A percentile compares a stretch with the other conserved stretches of the same genome.
phyloP scores from a whole-genome alignment of 116 monocot species.

The Iris pallida region DNA sequence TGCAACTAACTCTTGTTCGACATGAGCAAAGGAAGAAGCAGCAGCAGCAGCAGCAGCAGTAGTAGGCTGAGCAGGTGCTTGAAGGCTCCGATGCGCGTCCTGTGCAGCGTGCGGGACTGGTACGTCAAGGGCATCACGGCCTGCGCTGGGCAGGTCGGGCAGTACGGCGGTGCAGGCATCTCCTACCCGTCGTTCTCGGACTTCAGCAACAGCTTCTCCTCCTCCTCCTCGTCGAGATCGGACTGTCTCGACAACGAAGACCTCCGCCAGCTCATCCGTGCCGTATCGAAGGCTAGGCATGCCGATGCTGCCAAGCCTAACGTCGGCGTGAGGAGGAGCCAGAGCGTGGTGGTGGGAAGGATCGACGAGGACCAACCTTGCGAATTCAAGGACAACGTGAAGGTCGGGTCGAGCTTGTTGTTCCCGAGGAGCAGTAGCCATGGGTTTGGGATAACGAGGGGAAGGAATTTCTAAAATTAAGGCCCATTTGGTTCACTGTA shows the following conservation, averaged over 20 bases:
- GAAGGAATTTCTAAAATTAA: no score
- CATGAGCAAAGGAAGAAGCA: no score
- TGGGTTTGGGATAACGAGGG: constrained; percentile 1
- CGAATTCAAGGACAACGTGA: constrained; percentile 16
- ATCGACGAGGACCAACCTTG: constrained; percentile 36
- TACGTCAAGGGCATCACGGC: neutral
- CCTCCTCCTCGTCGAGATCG: neutral
- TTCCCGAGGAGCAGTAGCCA: constrained; percentile 20
- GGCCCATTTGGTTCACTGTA: no score
- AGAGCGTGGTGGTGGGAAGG: constrained; percentile 25
- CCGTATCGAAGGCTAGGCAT: neutral
- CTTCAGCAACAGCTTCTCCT: neutral
- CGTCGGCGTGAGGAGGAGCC: constrained; percentile 12
- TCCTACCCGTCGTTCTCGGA: neutral
- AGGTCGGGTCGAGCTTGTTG: constrained; percentile 11
- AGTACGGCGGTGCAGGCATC: neutral
- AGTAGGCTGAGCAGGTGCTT: neutral
- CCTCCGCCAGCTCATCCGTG: constrained; percentile 10
- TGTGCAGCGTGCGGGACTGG: neutral
- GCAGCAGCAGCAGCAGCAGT: neutral
- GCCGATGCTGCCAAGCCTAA: neutral
- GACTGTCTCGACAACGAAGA: constrained; percentile 1
- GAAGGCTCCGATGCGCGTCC: neutral
- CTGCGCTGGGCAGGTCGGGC: neutral
- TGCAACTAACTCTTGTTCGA: no score